A percentile compares a stretch with the other conserved stretches of the same genome.
These are phyloP conservation scores for Pontederia crassipes DNA, from an alignment of 176 grass and related monocot species.

Conservation along the genomic window DNA sequence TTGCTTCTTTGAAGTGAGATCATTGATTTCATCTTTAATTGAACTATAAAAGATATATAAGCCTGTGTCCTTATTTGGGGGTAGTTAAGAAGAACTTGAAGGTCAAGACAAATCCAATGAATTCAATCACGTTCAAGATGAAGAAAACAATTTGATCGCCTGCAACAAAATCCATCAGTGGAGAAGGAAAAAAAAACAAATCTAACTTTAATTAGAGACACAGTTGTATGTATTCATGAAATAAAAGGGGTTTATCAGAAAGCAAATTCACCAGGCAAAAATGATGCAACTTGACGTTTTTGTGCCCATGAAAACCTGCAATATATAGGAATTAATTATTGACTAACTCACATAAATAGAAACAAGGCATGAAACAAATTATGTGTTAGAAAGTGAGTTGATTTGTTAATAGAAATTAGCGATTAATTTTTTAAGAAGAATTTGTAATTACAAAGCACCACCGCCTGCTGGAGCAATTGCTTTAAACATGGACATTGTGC, in stretches of 20 bases:
- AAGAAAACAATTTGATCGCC: conserved; percentile 80
- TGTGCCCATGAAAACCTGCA: conserved; percentile 84
- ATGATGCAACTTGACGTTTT: conserved; percentile 48
- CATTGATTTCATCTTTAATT: too few relatives aligned
- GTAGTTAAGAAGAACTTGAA: conserved; percentile 65
- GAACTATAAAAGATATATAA: too few relatives aligned
- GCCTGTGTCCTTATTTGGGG: not conserved
- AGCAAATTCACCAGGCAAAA: conserved; percentile 65
- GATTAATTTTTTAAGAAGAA: not conserved
- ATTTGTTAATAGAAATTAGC: not conserved
- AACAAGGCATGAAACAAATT: too few relatives aligned
- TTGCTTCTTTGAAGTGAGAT: too few relatives aligned
- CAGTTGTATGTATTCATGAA: too few relatives aligned
- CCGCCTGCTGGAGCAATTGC: conserved; percentile 48
- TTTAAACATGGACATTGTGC: conserved; percentile 61
- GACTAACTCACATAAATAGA: not conserved
- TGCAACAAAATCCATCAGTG: conserved; percentile 23
- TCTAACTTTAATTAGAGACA: too few relatives aligned
- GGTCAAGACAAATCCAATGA: conserved; percentile 42
- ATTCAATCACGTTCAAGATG: conserved; percentile 35
- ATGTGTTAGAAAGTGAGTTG: too few relatives aligned
- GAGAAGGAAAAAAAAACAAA: too few relatives aligned
- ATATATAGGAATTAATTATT: not conserved
- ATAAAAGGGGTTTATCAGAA: not conserved
- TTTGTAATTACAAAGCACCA: conserved; percentile 50